phyloP scores from a whole-genome alignment of 1,284 basidiomycete genomes.

The Fomitopsis schrenkii region DNA sequence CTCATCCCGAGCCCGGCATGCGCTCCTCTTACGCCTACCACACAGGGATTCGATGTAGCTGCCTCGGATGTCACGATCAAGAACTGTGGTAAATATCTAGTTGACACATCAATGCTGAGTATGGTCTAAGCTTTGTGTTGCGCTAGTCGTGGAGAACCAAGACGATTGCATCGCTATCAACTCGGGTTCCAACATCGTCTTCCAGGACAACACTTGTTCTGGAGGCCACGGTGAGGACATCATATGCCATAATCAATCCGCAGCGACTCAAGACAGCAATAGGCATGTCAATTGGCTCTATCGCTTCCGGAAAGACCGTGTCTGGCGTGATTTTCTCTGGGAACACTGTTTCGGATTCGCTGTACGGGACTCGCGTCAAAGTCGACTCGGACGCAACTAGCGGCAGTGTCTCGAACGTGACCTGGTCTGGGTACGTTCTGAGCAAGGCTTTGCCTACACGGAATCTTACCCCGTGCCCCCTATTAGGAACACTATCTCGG shows the following conservation, averaged over 20 bases:
- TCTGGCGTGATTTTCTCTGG: constrained; percentile 40
- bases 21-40: not conserved
- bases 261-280: no score
- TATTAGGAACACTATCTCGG: constrained; percentile 21
- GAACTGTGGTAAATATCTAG: not conserved
- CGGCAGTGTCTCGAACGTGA: constrained; percentile 32
- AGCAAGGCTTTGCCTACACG: no score
- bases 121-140: not conserved
- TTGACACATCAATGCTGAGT: not conserved
- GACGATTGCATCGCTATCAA: constrained; percentile 66
- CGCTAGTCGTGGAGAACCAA: constrained; percentile 27
- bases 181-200: constrained; percentile 49
- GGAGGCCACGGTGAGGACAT: constrained; percentile 44
- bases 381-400: constrained; percentile 30
- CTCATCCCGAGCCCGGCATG: not conserved
- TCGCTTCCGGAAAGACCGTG: constrained; percentile 42
- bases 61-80: constrained; percentile 1
- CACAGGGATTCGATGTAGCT: constrained; percentile 3
- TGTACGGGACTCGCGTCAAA: constrained; percentile 31
- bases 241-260: no score
- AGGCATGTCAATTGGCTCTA: constrained; percentile 38
- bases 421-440: constrained; percentile 25
- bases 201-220: constrained; percentile 49
- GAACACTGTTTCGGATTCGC: constrained; percentile 37
- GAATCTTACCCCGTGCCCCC: no score